These are phyloP conservation scores for Citrus cavaleriei DNA, from an alignment of 345 rosid genomes.

Conservation along the genomic window DNA sequence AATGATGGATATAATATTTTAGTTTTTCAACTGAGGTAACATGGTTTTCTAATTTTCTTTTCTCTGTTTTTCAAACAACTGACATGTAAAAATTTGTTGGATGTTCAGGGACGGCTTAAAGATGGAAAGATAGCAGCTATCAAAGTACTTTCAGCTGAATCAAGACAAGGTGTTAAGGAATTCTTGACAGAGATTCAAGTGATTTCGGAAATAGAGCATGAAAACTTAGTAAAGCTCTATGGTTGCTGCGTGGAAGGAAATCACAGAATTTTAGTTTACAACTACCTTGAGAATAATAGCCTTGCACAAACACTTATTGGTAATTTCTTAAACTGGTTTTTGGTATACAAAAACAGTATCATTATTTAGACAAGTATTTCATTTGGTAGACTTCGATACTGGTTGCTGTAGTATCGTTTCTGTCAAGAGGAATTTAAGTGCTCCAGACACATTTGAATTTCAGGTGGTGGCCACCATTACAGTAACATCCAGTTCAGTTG, in stretches of 20 bases:
- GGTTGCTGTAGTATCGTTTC: conserved; percentile 1
- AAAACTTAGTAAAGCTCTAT: conserved; percentile 77
- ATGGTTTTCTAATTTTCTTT: not conserved
- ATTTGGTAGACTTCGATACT: not conserved
- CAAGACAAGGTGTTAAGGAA: conserved; percentile 83
- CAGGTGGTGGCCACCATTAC: conserved; percentile 44
- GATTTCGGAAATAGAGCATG: conserved; percentile 77
- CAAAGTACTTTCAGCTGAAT: conserved; percentile 88
- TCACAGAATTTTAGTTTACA: conserved; percentile 87
- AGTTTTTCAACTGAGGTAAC: not conserved
- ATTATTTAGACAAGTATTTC: not conserved
- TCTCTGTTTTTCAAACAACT: conserved; percentile 2
- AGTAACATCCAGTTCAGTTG: conserved; percentile 68
- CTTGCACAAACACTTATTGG: conserved; percentile 85
- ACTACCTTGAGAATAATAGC: conserved; percentile 85
- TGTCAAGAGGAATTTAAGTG: conserved; percentile 4
- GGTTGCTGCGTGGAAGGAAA: conserved; percentile 87
- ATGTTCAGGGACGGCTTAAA: conserved; percentile 76
- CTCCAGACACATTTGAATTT: conserved; percentile 11
- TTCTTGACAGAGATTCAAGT: conserved; percentile 83
- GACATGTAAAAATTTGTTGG: conserved; percentile 5
- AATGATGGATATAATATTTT: not conserved
- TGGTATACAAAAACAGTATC: not conserved
- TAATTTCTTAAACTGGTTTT: conserved; percentile 26
- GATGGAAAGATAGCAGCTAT: conserved; percentile 79